These are phyloP conservation scores for Botryotinia convoluta DNA, from an alignment of 2,329 filamentous ascomycete genomes.

Conservation along the genomic window DNA sequence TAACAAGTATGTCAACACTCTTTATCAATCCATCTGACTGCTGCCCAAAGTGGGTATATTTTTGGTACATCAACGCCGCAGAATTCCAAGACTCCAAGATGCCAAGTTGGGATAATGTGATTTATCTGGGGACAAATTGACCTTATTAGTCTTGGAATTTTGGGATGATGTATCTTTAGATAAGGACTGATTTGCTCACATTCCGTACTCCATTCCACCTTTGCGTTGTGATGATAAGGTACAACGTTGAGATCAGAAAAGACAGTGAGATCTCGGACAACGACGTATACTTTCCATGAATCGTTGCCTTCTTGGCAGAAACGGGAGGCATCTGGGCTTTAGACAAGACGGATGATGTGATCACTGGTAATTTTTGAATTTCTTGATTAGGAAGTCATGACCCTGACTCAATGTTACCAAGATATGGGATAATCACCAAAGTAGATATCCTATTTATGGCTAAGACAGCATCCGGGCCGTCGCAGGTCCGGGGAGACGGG, in stretches of 20 bases:
- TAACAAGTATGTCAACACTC: not conserved
- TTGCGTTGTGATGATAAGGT: not conserved
- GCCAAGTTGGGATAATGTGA: not conserved
- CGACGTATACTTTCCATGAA: not conserved
- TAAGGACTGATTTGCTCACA: conserved; percentile 4
- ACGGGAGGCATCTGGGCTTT: not conserved
- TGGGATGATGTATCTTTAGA: not conserved
- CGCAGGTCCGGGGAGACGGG: no score
- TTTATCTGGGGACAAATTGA: not conserved
- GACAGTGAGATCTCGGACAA: not conserved
- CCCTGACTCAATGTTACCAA: not conserved
- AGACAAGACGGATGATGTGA: not conserved
- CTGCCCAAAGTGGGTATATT: conserved; percentile 5
- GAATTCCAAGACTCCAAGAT: conserved; percentile 3
- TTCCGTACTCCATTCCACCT: not conserved
- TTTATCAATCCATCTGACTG: not conserved
- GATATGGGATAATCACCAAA: not conserved
- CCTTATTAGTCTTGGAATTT: not conserved
- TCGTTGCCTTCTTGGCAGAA: conserved; percentile 1
- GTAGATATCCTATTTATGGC: not conserved
- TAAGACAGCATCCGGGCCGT: not conserved
- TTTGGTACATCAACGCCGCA: not conserved
- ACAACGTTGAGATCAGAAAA: not conserved
- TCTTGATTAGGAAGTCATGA: not conserved
- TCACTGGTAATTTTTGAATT: not conserved